phyloP scores from a whole-genome alignment of 768 basidiomycete genomes.

The Chalciporus chontae region DNA sequence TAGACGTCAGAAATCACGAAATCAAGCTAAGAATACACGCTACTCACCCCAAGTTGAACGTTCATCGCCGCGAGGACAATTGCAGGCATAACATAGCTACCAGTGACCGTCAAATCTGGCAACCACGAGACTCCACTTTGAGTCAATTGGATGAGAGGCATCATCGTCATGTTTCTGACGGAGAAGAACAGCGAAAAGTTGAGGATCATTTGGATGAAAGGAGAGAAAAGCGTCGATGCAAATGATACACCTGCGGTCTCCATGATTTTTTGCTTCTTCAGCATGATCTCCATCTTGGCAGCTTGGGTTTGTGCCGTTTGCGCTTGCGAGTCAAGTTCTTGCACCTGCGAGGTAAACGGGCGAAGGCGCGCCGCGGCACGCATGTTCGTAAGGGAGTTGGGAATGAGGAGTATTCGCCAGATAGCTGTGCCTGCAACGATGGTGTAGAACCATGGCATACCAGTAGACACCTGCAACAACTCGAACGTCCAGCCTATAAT shows the following conservation, averaged over 20 bases:
- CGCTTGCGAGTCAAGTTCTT: slow-evolving; percentile 46
- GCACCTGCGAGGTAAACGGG: slow-evolving; percentile 44
- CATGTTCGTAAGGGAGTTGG: slow-evolving; percentile 53
- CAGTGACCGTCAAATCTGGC: slow-evolving; percentile 80
- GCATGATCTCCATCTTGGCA: slow-evolving; percentile 39
- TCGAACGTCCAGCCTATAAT: slow-evolving; percentile 62
- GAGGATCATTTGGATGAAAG: slow-evolving; percentile 69
- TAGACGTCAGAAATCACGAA: not conserved
- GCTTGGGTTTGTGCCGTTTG: slow-evolving; percentile 35
- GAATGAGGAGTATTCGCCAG: slow-evolving; percentile 60
- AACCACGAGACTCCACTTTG: slow-evolving; percentile 72
- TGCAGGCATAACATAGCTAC: slow-evolving; percentile 69
- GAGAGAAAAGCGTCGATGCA: slow-evolving; percentile 47
- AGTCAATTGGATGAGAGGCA: slow-evolving; percentile 72
- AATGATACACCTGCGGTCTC: slow-evolving; percentile 64
- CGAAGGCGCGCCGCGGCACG: slow-evolving; percentile 48
- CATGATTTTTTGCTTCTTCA: slow-evolving; percentile 52
- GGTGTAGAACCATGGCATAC: slow-evolving; percentile 82
- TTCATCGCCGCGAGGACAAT: slow-evolving; percentile 59
- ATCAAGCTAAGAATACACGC: not conserved
- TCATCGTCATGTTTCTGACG: slow-evolving; percentile 62
- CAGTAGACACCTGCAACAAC: slow-evolving; percentile 61
- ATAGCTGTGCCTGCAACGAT: slow-evolving; percentile 63
- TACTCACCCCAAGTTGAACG: slow-evolving; percentile 62
- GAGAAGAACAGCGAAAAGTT: slow-evolving; percentile 84